Evolutionary conservation across 2,329 filamentous ascomycete species (phyloP).

Genomic region (Pseudogymnoascus sp.): DNA sequence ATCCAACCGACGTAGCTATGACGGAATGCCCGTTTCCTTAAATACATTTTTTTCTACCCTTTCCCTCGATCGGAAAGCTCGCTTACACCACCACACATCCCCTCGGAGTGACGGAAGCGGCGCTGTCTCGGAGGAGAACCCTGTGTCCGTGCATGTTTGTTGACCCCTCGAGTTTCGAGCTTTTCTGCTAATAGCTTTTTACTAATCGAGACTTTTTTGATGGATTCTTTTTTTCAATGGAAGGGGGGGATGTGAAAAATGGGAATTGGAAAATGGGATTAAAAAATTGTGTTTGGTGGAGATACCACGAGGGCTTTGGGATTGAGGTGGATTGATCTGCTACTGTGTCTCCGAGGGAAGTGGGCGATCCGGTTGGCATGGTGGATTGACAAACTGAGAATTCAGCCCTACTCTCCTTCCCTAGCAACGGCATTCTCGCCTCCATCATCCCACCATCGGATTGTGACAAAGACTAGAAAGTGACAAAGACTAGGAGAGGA

Average conservation of each 20-base stretch:
- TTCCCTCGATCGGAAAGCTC: neutral
- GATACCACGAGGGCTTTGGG: neutral
- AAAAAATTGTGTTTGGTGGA: neutral
- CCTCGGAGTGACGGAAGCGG: neutral
- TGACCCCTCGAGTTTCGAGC: neutral
- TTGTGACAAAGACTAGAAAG: neutral
- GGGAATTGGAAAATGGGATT: neutral
- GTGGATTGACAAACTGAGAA: conserved; percentile 6
- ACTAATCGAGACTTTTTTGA: neutral
- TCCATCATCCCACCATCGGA: neutral
- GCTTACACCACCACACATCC: neutral
- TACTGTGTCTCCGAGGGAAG: neutral
- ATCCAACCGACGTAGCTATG: neutral
- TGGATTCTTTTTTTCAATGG: no score
- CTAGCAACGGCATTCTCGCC: neutral
- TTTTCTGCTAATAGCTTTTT: neutral
- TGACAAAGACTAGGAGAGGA: neutral
- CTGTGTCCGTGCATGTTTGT: neutral
- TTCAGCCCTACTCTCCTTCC: neutral
- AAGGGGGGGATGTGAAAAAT: neutral
- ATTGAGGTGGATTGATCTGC: neutral
- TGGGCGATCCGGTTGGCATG: neutral
- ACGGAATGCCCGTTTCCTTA: neutral
- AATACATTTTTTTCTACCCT: neutral
- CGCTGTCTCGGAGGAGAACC: neutral